These are phyloP conservation scores for Penicillium verhagenii DNA, from an alignment of 495 filamentous ascomycete species.

Conservation along the genomic window DNA sequence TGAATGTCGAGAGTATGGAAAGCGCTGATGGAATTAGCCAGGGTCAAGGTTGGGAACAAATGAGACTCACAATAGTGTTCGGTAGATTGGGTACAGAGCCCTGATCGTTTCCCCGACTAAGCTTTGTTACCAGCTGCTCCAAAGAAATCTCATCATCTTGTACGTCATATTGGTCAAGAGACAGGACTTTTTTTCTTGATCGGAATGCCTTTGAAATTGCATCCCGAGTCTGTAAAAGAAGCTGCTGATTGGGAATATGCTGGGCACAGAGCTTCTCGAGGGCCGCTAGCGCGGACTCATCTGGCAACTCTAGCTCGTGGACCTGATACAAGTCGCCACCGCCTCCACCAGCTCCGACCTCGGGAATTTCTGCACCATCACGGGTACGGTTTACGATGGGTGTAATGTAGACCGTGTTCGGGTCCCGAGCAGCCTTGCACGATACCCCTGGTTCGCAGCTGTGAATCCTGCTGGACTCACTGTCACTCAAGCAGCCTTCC, in stretches of 20 bases:
- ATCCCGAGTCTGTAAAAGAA: conserved; percentile 31
- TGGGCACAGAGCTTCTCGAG: conserved; percentile 48
- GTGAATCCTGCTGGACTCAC: conserved; percentile 69
- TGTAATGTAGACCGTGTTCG: conserved; percentile 68
- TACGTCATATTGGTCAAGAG: conserved; percentile 41
- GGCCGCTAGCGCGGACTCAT: conserved; percentile 38
- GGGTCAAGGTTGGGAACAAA: not conserved
- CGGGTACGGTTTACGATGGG: conserved; percentile 66
- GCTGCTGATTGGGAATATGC: conserved; percentile 36
- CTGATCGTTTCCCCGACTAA: conserved; percentile 25
- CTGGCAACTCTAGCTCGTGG: conserved; percentile 61
- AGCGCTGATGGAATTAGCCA: conserved; percentile 40
- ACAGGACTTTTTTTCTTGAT: conserved; percentile 38
- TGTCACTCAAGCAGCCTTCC: conserved; percentile 67
- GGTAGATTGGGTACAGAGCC: conserved; percentile 6
- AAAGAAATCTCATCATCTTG: conserved; percentile 43
- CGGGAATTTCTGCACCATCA: conserved; percentile 61
- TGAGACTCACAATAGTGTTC: conserved; percentile 26
- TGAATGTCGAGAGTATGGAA: conserved; percentile 90
- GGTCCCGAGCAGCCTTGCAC: conserved; percentile 54
- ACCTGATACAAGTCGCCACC: conserved; percentile 68
- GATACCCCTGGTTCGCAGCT: conserved; percentile 76
- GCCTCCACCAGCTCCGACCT: conserved; percentile 77
- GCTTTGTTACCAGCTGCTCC: conserved; percentile 37
- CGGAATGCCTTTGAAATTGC: conserved; percentile 32